phyloP scores from a whole-genome alignment of 495 filamentous ascomycete genomes.

The Neurospora sp. region DNA sequence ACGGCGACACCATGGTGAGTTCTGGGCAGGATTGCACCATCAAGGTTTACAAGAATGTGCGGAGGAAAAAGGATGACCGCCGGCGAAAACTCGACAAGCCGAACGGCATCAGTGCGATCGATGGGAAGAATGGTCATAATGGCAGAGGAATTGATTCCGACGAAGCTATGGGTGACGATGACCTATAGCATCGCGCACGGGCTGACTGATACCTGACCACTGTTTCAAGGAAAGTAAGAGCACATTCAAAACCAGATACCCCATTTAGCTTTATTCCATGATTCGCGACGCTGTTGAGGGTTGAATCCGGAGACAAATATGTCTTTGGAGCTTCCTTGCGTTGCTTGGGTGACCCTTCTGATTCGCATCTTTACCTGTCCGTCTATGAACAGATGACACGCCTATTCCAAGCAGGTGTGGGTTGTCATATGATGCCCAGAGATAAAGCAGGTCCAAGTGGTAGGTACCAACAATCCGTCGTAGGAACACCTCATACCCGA shows the following conservation, averaged over 20 bases:
- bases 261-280: not conserved
- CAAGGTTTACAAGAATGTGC: constrained; percentile 28
- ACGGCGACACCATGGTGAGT: constrained; percentile 36
- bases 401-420: not conserved
- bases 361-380: not conserved
- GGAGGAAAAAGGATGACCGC: not conserved
- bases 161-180: constrained; percentile 12
- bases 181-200: constrained; percentile 15
- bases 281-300: not conserved
- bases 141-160: not conserved
- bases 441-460: not conserved
- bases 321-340: not conserved
- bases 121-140: constrained; percentile 2
- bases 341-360: not conserved
- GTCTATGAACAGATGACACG: not conserved
- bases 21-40: constrained; percentile 33
- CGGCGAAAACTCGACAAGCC: constrained; percentile 1
- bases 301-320: not conserved
- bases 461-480: not conserved
- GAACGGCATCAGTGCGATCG: constrained; percentile 4
- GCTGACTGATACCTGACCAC: constrained; percentile 1
- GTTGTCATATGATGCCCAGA: not conserved
- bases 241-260: not conserved
- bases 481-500: not conserved
- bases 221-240: not conserved